Percentiles rank a stretch among this genome's conserved stretches.
phyloP scores from a whole-genome alignment of 352 stramenopile genomes.

The Phytophthora pluvialis region DNA sequence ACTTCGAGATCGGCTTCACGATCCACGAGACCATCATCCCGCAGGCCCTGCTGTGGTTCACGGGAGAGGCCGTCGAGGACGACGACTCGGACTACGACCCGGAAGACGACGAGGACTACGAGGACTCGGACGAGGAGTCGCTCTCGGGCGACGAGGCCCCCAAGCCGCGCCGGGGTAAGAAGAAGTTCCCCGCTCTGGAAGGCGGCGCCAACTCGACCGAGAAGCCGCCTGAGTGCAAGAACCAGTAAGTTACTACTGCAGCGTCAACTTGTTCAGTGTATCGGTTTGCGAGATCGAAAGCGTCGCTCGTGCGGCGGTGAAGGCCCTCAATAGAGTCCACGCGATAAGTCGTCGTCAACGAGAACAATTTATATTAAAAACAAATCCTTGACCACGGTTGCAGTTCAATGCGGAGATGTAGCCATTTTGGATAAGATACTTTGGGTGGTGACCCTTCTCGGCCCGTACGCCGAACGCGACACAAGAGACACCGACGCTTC shows the following conservation, averaged over 20 bases:
- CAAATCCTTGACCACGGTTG: constrained; percentile 2
- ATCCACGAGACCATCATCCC: constrained; percentile 91
- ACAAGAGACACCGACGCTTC: background rate
- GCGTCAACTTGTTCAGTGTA: constrained; percentile 26
- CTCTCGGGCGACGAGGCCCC: constrained; percentile 62
- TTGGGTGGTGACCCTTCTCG: background rate
- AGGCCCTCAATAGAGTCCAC: constrained; percentile 23
- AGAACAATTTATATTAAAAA: constrained; percentile 36
- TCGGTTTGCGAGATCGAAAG: constrained; percentile 29
- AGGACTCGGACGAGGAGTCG: constrained; percentile 71
- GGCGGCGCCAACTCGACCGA: constrained; percentile 65
- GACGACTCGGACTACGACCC: constrained; percentile 85
- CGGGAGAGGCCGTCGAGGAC: constrained; percentile 77
- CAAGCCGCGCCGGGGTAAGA: constrained; percentile 60
- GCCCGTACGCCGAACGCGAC: background rate
- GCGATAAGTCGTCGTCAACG: constrained; percentile 14
- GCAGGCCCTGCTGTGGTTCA: constrained; percentile 89
- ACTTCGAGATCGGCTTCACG: constrained; percentile 89
- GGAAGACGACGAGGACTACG: constrained; percentile 77
- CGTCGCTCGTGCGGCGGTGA: constrained; percentile 9
- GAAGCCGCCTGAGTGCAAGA: constrained; percentile 91
- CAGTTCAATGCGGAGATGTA: background rate
- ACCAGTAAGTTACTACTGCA: constrained; percentile 69
- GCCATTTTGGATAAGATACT: constrained; percentile 8
- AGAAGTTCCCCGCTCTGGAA: constrained; percentile 82